Evolutionary conservation across 179 eudicot genomes (phyloP).

Genomic region (Heliamphora pulchella): DNA sequence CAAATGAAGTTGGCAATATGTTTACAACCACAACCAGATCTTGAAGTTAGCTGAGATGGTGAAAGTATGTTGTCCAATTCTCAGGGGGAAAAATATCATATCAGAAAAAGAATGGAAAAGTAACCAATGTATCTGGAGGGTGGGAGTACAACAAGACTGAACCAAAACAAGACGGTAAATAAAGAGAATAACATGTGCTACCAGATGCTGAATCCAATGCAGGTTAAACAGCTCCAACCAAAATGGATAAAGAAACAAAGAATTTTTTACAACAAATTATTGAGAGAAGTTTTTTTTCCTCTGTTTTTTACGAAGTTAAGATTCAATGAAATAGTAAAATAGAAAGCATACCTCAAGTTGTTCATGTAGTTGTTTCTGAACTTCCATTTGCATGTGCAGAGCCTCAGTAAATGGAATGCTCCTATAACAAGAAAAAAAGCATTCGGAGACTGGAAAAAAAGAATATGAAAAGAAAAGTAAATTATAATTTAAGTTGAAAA

Average conservation of each 20-base stretch:
- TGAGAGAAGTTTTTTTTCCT: neutral
- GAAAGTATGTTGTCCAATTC: too few species aligned
- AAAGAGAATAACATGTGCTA: too few species aligned
- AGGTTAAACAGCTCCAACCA: neutral
- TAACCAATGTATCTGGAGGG: too few species aligned
- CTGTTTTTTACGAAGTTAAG: neutral
- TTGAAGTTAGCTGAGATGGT: too few species aligned
- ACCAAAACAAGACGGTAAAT: too few species aligned
- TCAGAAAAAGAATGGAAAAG: too few species aligned
- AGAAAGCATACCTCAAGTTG: conserved; percentile 41
- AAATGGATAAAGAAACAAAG: neutral
- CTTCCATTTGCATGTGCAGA: conserved; percentile 47
- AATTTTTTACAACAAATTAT: neutral
- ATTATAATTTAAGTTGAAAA: neutral
- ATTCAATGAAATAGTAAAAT: neutral
- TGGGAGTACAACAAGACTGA: too few species aligned
- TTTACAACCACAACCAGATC: too few species aligned
- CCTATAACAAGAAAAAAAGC: conserved; percentile 14
- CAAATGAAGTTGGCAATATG: too few species aligned
- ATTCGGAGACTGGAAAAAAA: neutral
- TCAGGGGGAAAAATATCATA: too few species aligned
- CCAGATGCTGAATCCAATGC: too few species aligned
- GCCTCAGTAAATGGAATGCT: conserved; percentile 33
- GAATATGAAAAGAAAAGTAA: conserved; percentile 1
- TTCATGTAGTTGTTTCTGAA: conserved; percentile 53